phyloP scores from a whole-genome alignment of 352 stramenopile species.

The Globisporangium rhizosaccharum region DNA sequence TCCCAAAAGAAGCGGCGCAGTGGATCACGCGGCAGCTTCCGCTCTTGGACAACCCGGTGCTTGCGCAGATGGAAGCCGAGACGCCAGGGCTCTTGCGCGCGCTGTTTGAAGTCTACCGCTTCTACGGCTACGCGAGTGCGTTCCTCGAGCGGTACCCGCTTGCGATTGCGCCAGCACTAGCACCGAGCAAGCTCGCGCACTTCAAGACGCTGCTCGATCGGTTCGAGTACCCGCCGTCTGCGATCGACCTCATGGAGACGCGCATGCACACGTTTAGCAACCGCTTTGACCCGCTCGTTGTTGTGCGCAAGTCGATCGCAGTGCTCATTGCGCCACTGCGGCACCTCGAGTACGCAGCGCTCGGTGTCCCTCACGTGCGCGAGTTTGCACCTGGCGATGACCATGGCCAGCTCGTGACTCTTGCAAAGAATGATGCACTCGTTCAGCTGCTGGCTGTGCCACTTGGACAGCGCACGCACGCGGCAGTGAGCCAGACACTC shows the following conservation, averaged over 20 bases:
- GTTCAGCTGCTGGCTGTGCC: constrained; percentile 26
- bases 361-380: constrained; percentile 35
- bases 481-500: constrained; percentile 34
- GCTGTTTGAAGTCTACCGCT: constrained; percentile 72
- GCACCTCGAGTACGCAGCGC: constrained; percentile 43
- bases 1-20: constrained; percentile 37
- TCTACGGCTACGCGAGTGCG: constrained; percentile 49
- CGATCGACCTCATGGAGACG: constrained; percentile 65
- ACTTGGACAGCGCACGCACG: constrained; percentile 21
- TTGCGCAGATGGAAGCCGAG: constrained; percentile 36
- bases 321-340: constrained; percentile 33
- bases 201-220: constrained; percentile 61
- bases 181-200: constrained; percentile 38
- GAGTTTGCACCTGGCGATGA: constrained; percentile 25
- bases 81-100: constrained; percentile 38
- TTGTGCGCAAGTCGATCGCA: constrained; percentile 31
- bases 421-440: constrained; percentile 24
- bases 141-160: constrained; percentile 52
- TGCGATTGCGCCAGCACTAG: constrained; percentile 20
- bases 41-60: constrained; percentile 54
- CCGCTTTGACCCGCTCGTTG: constrained; percentile 45
- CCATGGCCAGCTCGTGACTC: constrained; percentile 16
- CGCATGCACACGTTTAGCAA: constrained; percentile 38
- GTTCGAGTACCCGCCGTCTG: constrained; percentile 42
- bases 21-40: constrained; percentile 51